Conservation (phyloP, 148 eudicot genomes). For the Silene uniflora region DNA sequence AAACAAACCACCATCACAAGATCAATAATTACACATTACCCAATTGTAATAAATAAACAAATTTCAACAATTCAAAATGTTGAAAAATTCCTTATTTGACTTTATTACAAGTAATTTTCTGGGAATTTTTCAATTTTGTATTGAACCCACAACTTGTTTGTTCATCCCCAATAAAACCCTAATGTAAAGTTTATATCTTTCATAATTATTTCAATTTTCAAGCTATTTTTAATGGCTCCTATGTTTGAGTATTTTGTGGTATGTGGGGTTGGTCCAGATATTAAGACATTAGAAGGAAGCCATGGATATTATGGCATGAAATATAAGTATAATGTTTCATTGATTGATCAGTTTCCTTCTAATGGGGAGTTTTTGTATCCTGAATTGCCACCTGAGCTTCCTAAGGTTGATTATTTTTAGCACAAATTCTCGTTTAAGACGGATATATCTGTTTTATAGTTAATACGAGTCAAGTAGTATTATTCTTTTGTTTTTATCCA, state of each 20-base stretch:
- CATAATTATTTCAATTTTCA: neutral
- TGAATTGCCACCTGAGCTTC: slow-evolving; percentile 26
- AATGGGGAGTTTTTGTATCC: slow-evolving; percentile 7
- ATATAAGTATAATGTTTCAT: slow-evolving; percentile 21
- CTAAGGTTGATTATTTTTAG: slow-evolving; percentile 16
- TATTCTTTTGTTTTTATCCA: no score
- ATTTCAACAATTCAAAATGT: neutral
- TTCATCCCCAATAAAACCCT: neutral
- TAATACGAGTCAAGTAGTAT: no score
- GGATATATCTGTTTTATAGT: no score
- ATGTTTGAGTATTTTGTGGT: slow-evolving; percentile 29
- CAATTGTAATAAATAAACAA: neutral
- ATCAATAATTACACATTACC: neutral
- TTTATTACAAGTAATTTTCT: neutral
- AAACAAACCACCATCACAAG: neutral
- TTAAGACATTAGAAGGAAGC: slow-evolving; percentile 22
- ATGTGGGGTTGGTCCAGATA: slow-evolving; percentile 27
- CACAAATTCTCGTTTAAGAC: no score
- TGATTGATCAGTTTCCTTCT: slow-evolving; percentile 30
- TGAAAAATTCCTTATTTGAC: neutral
- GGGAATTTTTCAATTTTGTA: slow-evolving; percentile 8
- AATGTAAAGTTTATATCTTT: neutral
- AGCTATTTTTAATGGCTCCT: neutral
- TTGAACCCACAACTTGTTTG: neutral
- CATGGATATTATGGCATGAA: slow-evolving; percentile 25